A percentile compares a stretch with the other conserved stretches of the same genome.
phyloP scores from a whole-genome alignment of 805 yeast species.

The Spathaspora arborariae region DNA sequence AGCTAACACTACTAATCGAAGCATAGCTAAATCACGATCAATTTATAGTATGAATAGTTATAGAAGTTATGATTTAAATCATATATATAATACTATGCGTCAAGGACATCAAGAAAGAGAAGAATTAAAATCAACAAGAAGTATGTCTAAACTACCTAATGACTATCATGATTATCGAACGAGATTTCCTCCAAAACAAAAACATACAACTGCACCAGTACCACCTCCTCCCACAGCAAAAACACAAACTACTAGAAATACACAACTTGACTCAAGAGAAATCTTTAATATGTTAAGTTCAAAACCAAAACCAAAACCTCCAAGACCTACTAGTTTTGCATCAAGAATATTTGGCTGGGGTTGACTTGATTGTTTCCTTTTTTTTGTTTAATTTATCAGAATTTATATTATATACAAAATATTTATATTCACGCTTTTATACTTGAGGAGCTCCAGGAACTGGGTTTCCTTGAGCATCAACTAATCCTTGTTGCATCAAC shows the following conservation, averaged over 20 bases:
- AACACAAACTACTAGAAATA: conserved; percentile 8
- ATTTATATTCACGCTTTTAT: conserved; percentile 10
- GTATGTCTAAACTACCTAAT: conserved; percentile 13
- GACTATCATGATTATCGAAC: neutral
- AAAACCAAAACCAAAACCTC: neutral
- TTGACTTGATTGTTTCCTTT: neutral
- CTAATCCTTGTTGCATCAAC: conserved; percentile 84
- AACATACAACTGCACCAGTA: neutral
- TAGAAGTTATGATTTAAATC: conserved; percentile 20
- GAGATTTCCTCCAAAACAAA: neutral
- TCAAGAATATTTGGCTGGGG: conserved; percentile 40
- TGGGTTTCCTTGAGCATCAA: conserved; percentile 83
- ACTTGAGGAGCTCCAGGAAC: conserved; percentile 72
- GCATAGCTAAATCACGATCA: conserved; percentile 20
- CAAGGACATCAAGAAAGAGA: conserved; percentile 4
- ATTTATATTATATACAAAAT: conserved; percentile 8
- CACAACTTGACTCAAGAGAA: conserved; percentile 10
- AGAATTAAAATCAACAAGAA: conserved; percentile 13
- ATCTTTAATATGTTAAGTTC: conserved; percentile 12
- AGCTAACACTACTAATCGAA: conserved; percentile 1
- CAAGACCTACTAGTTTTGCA: conserved; percentile 16
- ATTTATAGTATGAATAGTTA: conserved; percentile 19
- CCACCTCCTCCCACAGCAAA: neutral
- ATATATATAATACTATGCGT: conserved; percentile 19
- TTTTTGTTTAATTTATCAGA: conserved; percentile 4